Base-by-base conservation (phyloP, 257 asterid species). In the Mentha longifolia region DNA sequence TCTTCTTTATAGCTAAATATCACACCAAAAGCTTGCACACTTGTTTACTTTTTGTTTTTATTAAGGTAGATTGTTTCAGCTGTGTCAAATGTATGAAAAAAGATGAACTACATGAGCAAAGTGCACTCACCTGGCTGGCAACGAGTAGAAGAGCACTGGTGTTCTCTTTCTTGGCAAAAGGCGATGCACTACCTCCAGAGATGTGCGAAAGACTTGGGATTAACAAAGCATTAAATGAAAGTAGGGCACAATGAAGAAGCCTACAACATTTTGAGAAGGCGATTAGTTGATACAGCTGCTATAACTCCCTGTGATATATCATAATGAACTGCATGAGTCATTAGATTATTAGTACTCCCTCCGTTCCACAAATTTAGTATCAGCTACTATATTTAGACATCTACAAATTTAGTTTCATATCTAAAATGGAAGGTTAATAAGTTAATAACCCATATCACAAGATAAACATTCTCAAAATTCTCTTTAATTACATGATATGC, bases 121-220 rank as follows among this genome's bases (percentile, higher is more conserved):
- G 68, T 9, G 25, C 28, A 12, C 66, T 82, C 74, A 92, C 98
- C 97, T 94, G 97, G 88, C 97, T 94, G 45, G 96, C 95, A 19
- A 89, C 91, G 45, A 94, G 79, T 60, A 89, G 83, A 75, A 89
- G 91, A 70, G 98, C n/a, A 59, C 70, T 81, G 61, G 77, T 84
- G 65, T 93, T 93, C 75, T 83, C 92, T 77, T 82, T 83, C 90
- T 85, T 84, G 47, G 92, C 85, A 30, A 91, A 93, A 15, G 85
- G 65, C 63, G 96, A 90, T 61, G 82, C 76, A 33, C 77, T 77
- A 46, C 92, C 90, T 42, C 95, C 90, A 47, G 89, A 79, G 72
- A 87, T 49, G 17, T 65, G 46, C 8, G 92, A 77, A 64, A 93
- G 84, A 56, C 79, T 45, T 46, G 67, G 72, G 25, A 86, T 78